Conservation (phyloP, 208 protist species). For the Leishmania major region DNA sequence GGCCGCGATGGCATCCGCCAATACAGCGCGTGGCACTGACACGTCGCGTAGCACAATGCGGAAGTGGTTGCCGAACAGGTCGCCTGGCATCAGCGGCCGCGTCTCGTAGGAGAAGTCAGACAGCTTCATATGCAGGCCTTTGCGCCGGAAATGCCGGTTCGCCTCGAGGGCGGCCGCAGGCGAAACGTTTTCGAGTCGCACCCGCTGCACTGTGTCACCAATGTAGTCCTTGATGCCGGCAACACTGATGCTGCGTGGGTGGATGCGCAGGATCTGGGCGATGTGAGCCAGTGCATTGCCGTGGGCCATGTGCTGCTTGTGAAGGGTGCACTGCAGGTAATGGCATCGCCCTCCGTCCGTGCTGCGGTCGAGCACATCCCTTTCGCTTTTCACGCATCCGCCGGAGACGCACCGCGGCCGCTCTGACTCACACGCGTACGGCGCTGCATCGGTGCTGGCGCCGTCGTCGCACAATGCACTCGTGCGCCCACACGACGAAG, state of each 20-base stretch:
- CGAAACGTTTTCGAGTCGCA: conserved; percentile 71
- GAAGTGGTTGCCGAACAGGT: conserved; percentile 87
- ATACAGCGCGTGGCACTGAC: conserved; percentile 32
- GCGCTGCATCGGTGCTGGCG: not conserved
- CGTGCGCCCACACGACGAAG: not conserved
- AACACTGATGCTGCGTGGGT: conserved; percentile 77
- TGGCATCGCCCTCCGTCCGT: not conserved
- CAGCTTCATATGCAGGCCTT: conserved; percentile 51
- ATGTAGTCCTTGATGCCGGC: conserved; percentile 90
- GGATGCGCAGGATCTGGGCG: conserved; percentile 72
- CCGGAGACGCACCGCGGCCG: not conserved
- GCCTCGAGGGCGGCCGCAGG: conserved; percentile 62
- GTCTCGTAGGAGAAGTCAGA: conserved; percentile 86
- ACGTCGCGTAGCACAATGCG: conserved; percentile 83
- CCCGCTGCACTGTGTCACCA: conserved; percentile 85
- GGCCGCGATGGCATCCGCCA: conserved; percentile 52
- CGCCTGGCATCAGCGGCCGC: conserved; percentile 58
- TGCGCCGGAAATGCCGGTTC: conserved; percentile 51
- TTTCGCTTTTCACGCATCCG: not conserved
- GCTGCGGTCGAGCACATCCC: not conserved
- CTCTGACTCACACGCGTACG: not conserved
- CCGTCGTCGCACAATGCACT: not conserved
- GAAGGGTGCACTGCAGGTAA: conserved; percentile 77
- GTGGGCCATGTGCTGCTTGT: conserved; percentile 86
- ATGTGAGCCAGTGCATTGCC: conserved; percentile 64